Base-by-base conservation (phyloP, 2,329 filamentous ascomycete genomes). In the Aureobasidium vineae region DNA sequence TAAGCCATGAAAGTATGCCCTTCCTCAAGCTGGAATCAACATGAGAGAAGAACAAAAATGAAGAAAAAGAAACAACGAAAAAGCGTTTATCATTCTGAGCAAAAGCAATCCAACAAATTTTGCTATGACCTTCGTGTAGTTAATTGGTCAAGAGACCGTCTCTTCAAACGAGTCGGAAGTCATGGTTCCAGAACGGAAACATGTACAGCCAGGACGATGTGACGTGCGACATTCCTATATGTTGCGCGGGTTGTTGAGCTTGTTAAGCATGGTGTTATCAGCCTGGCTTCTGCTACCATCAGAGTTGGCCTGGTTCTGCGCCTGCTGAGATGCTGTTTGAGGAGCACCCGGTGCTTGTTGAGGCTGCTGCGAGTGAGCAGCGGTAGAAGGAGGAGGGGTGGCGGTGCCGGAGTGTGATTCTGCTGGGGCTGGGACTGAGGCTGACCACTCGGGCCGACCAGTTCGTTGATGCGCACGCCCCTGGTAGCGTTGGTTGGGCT, bases 201-300 rank as follows among this genome's bases (percentile, higher is more conserved):
- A 43, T 28, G 11, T 43, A 38, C 52, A 54, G 21, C 19, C 50
- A 21, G 19, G 8, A 56, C n/a, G 16, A 23, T 54, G 53, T 10
- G 15, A 19, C 21, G 1, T 13, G 16, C 19, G 38, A 19, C 21
- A 26, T 38, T 23, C 47, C 49, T 52, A 66, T 54, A 66, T 66
- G 33, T 36, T 36, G 64, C 64, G 64, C 53, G 65, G 67, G 10
- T 54, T 54, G 67, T 78, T 78, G 61, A 79, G 74, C 72, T 77
- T 76, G 70, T 77, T 78, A 54, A 80, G 75, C 78, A 80, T 80
- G 66, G 76, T 75, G 50, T 76, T 77, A 70, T 80, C 78, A 67
- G 77, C 78, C 43, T 76, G 75, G 71, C 76, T 80, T 70, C 78
- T 72, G 38, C 67, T 66, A 70, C 71, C 77, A 38, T 79, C 77